phyloP scores from a whole-genome alignment of 2,329 filamentous ascomycete genomes.

The Neodidymelliopsis sp. region DNA sequence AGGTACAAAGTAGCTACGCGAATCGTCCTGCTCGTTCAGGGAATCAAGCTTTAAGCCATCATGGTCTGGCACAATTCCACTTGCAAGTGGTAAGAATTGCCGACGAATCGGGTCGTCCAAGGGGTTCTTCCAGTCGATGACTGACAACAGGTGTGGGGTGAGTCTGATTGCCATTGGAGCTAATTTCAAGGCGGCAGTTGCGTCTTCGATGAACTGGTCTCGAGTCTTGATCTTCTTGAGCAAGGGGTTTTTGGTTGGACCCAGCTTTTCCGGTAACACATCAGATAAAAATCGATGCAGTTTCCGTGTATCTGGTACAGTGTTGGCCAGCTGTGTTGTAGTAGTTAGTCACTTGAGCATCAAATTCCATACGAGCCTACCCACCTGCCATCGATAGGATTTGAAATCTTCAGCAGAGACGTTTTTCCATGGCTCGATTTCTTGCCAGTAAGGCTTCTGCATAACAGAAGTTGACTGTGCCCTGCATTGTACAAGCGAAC shows the following conservation, averaged over 20 bases:
- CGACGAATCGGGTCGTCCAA: conserved; percentile 66
- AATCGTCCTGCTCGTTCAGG: conserved; percentile 64
- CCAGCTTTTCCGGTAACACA: conserved; percentile 61
- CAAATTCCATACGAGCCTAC: conserved; percentile 29
- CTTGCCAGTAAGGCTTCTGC: conserved; percentile 58
- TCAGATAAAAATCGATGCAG: conserved; percentile 59
- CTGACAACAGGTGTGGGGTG: conserved; percentile 67
- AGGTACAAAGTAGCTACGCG: no score
- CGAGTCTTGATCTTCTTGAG: conserved; percentile 54
- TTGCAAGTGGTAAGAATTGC: conserved; percentile 67
- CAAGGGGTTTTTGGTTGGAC: conserved; percentile 40
- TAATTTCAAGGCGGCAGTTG: conserved; percentile 59
- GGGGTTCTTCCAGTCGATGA: conserved; percentile 66
- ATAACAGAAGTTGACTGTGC: conserved; percentile 20
- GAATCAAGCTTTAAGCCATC: conserved; percentile 64
- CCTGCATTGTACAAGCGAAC: conserved; percentile 8
- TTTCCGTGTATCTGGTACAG: conserved; percentile 57
- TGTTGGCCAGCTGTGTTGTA: conserved; percentile 55
- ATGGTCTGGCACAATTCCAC: conserved; percentile 62
- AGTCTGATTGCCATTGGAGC: conserved; percentile 68
- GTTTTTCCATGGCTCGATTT: conserved; percentile 59
- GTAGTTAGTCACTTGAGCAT: conserved; percentile 3
- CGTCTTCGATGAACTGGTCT: conserved; percentile 63
- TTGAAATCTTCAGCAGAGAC: conserved; percentile 59
- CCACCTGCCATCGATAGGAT: conserved; percentile 63